These are phyloP conservation scores for Pelargonium nanum DNA, from an alignment of 345 rosid genomes.

Conservation along the genomic window DNA sequence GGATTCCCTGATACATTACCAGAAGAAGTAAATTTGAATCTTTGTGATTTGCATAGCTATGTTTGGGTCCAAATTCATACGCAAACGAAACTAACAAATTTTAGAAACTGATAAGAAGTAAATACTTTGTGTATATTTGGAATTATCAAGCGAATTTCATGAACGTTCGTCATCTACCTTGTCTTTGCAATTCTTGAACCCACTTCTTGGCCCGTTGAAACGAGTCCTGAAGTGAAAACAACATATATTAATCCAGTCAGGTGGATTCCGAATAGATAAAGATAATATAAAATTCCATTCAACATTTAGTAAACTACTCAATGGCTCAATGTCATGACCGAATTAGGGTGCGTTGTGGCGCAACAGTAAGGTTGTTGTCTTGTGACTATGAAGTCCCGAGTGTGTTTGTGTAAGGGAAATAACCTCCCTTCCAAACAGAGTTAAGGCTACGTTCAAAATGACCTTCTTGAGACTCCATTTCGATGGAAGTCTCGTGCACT, in stretches of 20 bases:
- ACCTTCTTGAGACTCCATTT: no score
- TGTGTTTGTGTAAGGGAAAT: no score
- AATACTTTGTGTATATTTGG: neutral
- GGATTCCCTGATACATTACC: constrained; percentile 41
- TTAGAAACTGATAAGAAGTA: neutral
- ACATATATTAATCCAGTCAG: neutral
- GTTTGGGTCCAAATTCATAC: no score
- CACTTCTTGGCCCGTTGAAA: constrained; percentile 54
- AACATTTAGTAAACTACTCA: neutral
- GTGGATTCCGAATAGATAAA: no score
- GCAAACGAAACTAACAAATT: neutral
- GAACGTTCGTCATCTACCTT: constrained; percentile 24
- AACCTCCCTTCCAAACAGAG: no score
- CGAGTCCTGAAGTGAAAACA: constrained; percentile 35
- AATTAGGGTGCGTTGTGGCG: no score
- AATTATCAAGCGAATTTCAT: neutral
- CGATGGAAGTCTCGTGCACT: no score
- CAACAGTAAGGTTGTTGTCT: no score
- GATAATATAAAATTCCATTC: neutral
- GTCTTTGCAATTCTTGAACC: constrained; percentile 63
- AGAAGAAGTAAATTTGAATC: neutral
- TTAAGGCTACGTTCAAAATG: no score
- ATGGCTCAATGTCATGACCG: no score
- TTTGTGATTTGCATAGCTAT: no score
- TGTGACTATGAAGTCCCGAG: no score